Base-by-base conservation (phyloP, 169 alveolate species). In the Plasmodium fragile region DNA sequence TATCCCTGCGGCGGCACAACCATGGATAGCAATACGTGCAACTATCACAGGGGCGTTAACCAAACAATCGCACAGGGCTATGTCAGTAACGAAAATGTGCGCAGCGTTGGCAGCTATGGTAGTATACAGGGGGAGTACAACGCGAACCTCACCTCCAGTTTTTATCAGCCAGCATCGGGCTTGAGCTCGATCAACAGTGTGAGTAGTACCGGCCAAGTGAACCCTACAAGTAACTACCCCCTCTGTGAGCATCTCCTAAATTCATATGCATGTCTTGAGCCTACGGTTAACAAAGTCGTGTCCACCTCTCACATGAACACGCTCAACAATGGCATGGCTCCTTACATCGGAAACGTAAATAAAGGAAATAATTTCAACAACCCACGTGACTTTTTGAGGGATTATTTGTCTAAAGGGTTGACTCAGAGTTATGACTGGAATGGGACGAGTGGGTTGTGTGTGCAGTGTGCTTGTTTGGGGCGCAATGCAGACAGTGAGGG, bases 401-500 rank as follows among this genome's bases (percentile, higher is more conserved):
- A 36, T 32, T 85, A 39, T 75, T 18, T 81, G 6, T 73, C 79
- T 18, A 75, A 73, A 52, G 43, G 77, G 55, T 8, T 85, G 25
- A 34, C n/a, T 10, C 22, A 73, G 28, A 85, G 13, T 85, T 52
- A 73, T 75, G 55, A 75, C 18, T 52, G 79, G 18, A 75, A 53
- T 8, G 6, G 36, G 59, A 22, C n/a, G 59, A 22, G 6, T 18
- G 18, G 36, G 22, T 49, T 45, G 69, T 85, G 93, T 75, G 10
- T 85, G 18, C 83, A 85, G 65, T 85, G 93, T 75, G 39, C 85
- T 10, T 85, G 85, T 49, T 85, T 36, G 36, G 45, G 69, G 5
- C 13, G 49, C 65, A 39, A 6, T 75, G 80, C 78, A 49, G 93
- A 75, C 32, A 13, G 43, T 53, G 59, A 52, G 39, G 69, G 80